Evolutionary conservation across 768 basidiomycete species (phyloP), one percentile per base, ranked within the genome.

Genomic region (Cystobasidium tubakii): DNA sequence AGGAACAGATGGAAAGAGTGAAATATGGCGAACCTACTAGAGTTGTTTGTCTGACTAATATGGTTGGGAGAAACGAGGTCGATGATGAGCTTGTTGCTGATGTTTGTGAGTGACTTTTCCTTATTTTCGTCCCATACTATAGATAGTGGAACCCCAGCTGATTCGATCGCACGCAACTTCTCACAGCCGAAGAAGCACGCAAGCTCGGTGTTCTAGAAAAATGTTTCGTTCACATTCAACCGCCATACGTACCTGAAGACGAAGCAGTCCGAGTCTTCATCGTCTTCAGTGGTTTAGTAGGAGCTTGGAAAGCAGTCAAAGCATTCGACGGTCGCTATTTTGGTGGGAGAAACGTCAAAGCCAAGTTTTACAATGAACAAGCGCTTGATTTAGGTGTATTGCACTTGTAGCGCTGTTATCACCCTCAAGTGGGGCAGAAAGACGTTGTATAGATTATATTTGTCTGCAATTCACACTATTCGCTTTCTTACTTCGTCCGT

Each of bases 251-350:
- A 1, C 84, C 88, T 62, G 84, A 86, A 1, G 87, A 88, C n/a
- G 89, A 92, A n/a, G 87, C 88, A 0, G 89, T 96, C 2, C 88
- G 93, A 65, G 88, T 97, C 67, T 98, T 96, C 79, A 89, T 97
- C 19, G 83, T 90, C 66, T 98, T 95, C 78, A 87, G 88, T 0
- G 95, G 94, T 0, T 90, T 91, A 3, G 93, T 86, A 0, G 95
- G 92, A 13, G 95, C 94, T 6, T 98, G 93, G 94, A 91, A 92
- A 81, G 93, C 92, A 0, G 91, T 94, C 1, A 86, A 92, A 62
- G 92, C 95, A 80, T 84, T 97, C 66, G 92, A 98, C 78, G 95
- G 92, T 25, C 85, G 94, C 33, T 95, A 86, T 80, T 98, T 97
- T 79, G 93, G 90, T 15, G 95, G 95, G 12, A 85, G 89, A 76